Evolutionary conservation across 345 rosid species (phyloP).

Genomic region (Litchi chinensis): DNA sequence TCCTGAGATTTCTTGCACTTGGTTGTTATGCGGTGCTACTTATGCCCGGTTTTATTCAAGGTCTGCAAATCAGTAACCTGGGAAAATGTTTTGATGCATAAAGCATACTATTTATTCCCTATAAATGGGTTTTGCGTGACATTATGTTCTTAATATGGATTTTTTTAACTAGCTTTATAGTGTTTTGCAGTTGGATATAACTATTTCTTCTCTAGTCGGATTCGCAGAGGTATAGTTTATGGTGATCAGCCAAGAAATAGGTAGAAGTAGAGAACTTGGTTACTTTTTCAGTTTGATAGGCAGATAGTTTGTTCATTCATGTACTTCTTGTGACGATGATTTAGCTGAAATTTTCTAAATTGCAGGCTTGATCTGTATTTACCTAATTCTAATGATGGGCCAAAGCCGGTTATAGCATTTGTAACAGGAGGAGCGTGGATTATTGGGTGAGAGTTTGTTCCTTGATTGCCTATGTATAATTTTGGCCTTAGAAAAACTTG

Average conservation of each 20-base stretch:
- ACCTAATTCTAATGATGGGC: constrained; percentile 66
- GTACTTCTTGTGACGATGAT: constrained; percentile 15
- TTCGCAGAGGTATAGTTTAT: constrained; percentile 76
- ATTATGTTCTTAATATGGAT: not conserved
- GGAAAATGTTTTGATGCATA: not conserved
- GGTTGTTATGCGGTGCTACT: constrained; percentile 82
- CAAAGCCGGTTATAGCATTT: constrained; percentile 92
- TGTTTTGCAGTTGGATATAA: constrained; percentile 83
- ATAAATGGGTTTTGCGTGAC: not conserved
- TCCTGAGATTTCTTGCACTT: constrained; percentile 85
- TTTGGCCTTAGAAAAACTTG: not conserved
- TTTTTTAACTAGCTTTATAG: constrained; percentile 18
- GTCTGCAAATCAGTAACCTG: constrained; percentile 36
- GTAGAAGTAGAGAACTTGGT: constrained; percentile 33
- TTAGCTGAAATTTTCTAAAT: not conserved
- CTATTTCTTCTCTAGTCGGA: constrained; percentile 81
- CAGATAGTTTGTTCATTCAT: not conserved
- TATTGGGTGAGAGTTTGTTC: constrained; percentile 71
- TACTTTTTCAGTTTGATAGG: constrained; percentile 5
- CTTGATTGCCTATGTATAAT: not conserved
- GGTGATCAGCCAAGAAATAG: constrained; percentile 98
- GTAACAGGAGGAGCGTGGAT: constrained; percentile 99
- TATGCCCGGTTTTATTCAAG: constrained; percentile 96
- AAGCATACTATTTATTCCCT: not conserved
- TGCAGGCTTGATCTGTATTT: constrained; percentile 93